phyloP scores from a whole-genome alignment of 2,329 filamentous ascomycete species.

The Pyrenophora teres region DNA sequence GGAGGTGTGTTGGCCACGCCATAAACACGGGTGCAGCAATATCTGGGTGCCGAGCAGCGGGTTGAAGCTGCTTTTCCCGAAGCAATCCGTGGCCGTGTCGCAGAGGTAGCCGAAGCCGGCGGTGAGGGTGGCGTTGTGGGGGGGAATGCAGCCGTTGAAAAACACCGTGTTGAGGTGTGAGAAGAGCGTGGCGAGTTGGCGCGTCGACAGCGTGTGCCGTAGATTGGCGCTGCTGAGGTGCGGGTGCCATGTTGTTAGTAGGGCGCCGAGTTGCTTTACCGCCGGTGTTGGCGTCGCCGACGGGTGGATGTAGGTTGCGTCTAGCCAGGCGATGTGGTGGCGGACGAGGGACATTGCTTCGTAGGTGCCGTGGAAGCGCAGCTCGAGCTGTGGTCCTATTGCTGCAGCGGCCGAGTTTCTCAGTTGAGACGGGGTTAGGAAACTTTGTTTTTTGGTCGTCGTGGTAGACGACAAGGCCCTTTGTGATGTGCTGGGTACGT shows the following conservation, averaged over 20 bases:
- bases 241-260: slow-evolving; percentile 15
- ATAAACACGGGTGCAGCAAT: slow-evolving; percentile 16
- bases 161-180: slow-evolving; percentile 17
- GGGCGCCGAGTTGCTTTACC: slow-evolving; percentile 10
- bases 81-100: slow-evolving; percentile 8
- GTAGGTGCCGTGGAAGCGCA: slow-evolving; percentile 20
- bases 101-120: slow-evolving; percentile 15
- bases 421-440: background rate
- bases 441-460: background rate
- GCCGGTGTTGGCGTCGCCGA: background rate
- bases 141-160: slow-evolving; percentile 13
- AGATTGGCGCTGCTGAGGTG: slow-evolving; percentile 12
- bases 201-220: slow-evolving; percentile 10
- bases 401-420: background rate
- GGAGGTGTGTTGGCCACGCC: slow-evolving; percentile 14
- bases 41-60: slow-evolving; percentile 20
- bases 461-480: no score
- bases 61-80: slow-evolving; percentile 18
- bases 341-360: slow-evolving; percentile 23
- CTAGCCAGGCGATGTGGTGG: slow-evolving; percentile 20
- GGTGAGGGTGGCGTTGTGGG: slow-evolving; percentile 9
- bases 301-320: slow-evolving; percentile 15
- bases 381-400: slow-evolving; percentile 2
- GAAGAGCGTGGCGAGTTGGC: slow-evolving; percentile 14
- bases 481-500: background rate